Evolutionary conservation across 169 alveolate genomes (phyloP).

Genomic region (Cryptosporidium ubiquitum): DNA sequence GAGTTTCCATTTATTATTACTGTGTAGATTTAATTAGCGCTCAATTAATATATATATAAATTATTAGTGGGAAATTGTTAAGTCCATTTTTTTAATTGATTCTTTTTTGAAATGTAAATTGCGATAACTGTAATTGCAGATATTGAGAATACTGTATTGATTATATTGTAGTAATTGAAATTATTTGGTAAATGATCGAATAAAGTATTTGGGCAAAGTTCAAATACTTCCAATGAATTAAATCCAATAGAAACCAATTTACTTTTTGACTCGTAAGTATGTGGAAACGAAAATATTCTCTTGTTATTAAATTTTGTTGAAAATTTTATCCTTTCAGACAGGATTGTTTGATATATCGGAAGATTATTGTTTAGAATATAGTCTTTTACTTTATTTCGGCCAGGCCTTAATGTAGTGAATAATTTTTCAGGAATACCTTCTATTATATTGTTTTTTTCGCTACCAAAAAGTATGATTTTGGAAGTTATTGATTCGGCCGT

Average conservation of each 20-base stretch:
- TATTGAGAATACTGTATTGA: conserved; percentile 3
- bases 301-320: conserved; percentile 10
- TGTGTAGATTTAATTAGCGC: background rate
- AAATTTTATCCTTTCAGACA: conserved; percentile 12
- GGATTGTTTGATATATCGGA: conserved; percentile 6
- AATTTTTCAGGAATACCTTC: conserved; percentile 51
- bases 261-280: conserved; percentile 43
- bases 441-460: conserved; percentile 1
- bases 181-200: conserved; percentile 40
- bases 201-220: conserved; percentile 20
- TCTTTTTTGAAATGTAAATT: background rate
- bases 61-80: background rate
- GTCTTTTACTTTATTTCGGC: background rate
- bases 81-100: conserved; percentile 4
- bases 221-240: background rate
- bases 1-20: conserved; percentile 12
- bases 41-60: background rate
- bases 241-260: conserved; percentile 12
- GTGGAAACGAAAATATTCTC: conserved; percentile 15
- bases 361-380: background rate
- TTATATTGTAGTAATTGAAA: conserved; percentile 16
- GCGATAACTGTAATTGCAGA: conserved; percentile 2
- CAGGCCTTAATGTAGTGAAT: conserved; percentile 27
- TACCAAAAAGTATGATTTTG: conserved; percentile 32
- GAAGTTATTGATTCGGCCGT: conserved; percentile 48